A percentile compares a stretch with the other conserved stretches of the same genome.
Evolutionary conservation across 345 rosid species (phyloP).

Genomic region (Anastatica hierochuntica): DNA sequence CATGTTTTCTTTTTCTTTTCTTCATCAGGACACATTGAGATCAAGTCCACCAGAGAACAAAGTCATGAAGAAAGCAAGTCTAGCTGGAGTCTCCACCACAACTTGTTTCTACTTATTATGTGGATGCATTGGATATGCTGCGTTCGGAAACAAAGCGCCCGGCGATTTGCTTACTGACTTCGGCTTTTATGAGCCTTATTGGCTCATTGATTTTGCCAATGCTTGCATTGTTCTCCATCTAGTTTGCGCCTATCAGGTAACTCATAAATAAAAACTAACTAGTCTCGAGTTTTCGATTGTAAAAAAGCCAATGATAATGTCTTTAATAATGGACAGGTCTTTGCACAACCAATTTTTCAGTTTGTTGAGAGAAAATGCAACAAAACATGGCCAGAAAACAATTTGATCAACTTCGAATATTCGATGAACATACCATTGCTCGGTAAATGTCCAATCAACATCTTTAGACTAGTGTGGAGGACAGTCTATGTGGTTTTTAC

Average conservation of each 20-base stretch:
- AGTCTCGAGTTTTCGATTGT: too few relatives aligned
- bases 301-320: background rate
- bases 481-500: constrained; percentile 56
- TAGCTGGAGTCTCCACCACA: constrained; percentile 49
- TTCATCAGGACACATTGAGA: constrained; percentile 60
- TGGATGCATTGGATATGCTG: constrained; percentile 78
- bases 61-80: constrained; percentile 56
- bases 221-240: constrained; percentile 72
- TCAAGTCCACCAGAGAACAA: constrained; percentile 67
- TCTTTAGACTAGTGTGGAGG: constrained; percentile 72
- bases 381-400: constrained; percentile 55
- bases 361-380: constrained; percentile 52
- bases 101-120: constrained; percentile 72
- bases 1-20: too few relatives aligned
- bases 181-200: constrained; percentile 84
- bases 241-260: constrained; percentile 82
- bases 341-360: constrained; percentile 61
- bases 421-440: constrained; percentile 36
- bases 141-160: constrained; percentile 84
- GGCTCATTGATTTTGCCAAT: constrained; percentile 82
- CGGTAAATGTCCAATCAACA: constrained; percentile 45
- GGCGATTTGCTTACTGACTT: constrained; percentile 92
- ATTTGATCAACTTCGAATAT: constrained; percentile 45
- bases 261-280: background rate
- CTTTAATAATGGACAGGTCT: constrained; percentile 60